Percentiles rank a stretch among this genome's conserved stretches.
Evolutionary conservation across 495 filamentous ascomycete genomes (phyloP).

Genomic region (Trichoderma parareesei): DNA sequence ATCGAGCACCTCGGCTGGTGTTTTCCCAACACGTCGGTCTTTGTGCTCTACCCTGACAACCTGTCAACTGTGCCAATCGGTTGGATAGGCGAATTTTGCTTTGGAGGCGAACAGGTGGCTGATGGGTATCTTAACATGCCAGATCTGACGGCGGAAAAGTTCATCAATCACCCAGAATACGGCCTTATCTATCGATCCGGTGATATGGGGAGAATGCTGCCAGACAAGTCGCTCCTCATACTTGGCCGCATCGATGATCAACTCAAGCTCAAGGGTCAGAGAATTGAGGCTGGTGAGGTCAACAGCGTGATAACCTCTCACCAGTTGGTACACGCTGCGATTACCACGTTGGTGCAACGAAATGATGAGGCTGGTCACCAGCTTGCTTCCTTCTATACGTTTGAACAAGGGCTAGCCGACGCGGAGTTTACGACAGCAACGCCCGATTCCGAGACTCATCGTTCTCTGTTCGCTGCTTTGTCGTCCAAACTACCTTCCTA

Average conservation of each 20-base stretch:
- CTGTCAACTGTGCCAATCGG: conserved; percentile 50
- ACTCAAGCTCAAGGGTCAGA: conserved; percentile 73
- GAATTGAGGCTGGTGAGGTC: conserved; percentile 74
- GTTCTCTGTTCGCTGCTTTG: conserved; percentile 35
- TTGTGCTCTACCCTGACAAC: conserved; percentile 45
- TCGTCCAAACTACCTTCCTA: conserved; percentile 46
- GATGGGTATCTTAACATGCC: conserved; percentile 59
- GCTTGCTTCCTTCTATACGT: conserved; percentile 53
- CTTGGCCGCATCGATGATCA: conserved; percentile 70
- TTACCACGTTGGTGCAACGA: conserved; percentile 40
- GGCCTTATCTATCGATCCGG: conserved; percentile 66
- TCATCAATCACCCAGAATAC: conserved; percentile 55
- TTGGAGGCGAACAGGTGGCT: conserved; percentile 73
- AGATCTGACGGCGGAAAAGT: conserved; percentile 46
- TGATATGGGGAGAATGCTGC: conserved; percentile 62
- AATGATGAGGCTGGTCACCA: conserved; percentile 26
- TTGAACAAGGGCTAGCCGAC: conserved; percentile 15
- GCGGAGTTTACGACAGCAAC: conserved; percentile 21
- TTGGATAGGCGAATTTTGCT: conserved; percentile 70
- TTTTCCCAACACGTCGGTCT: conserved; percentile 61
- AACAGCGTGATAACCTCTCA: conserved; percentile 44
- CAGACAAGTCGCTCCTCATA: conserved; percentile 62
- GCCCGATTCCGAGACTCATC: conserved; percentile 10
- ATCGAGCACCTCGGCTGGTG: conserved; percentile 51
- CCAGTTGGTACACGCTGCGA: conserved; percentile 39